Evolutionary conservation across 2,329 filamentous ascomycete species (phyloP), one percentile per base, ranked within the genome.

Genomic region (Cucurbitaria berberidis): DNA sequence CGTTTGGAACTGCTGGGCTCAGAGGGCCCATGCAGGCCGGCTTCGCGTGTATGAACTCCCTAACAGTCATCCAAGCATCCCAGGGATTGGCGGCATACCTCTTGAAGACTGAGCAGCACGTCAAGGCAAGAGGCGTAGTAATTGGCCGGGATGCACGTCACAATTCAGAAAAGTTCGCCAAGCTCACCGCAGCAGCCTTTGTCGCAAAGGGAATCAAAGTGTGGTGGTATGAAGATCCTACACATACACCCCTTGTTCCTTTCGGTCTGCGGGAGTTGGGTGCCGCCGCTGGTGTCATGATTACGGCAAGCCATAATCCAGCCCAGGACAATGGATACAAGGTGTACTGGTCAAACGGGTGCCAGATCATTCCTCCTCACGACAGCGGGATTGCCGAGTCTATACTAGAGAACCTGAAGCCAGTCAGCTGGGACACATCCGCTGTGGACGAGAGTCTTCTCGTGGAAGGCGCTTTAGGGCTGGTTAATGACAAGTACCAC

Each of bases 291-390:
- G 86, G 86, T 18, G 77, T 88, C 26, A 88, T 88, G 85, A 80
- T 88, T 32, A 88, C 86, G 13, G 86, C 86, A 27, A 86, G 84
- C 63, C 85, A 87, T 70, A 88, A 88, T 60, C 85, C 85, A 13
- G 81, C 84, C 40, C 77, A 82, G 60, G 85, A 88, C 66, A 88
- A 88, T 65, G 86, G 86, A 18, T 88, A 88, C 74, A 88, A 88
- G 73, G 86, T 88, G 8, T 88, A 88, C 73, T 86, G 83, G 77
- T 77, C 76, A 15, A 87, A 87, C 64, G 86, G 85, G 2, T 86
- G 84, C 63, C 86, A 88, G 67, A 88, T 88, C 59, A 86, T 87
- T 47, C 80, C 84, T 9, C 86, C 86, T 3, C 81, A 84, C 56
- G 86, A 88, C 59, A 74, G 66, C 18, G 81, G 82, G 26, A 88